A percentile compares a stretch with the other conserved stretches of the same genome.
phyloP scores from a whole-genome alignment of 805 yeast genomes.

The Metschnikowia hibisci region DNA sequence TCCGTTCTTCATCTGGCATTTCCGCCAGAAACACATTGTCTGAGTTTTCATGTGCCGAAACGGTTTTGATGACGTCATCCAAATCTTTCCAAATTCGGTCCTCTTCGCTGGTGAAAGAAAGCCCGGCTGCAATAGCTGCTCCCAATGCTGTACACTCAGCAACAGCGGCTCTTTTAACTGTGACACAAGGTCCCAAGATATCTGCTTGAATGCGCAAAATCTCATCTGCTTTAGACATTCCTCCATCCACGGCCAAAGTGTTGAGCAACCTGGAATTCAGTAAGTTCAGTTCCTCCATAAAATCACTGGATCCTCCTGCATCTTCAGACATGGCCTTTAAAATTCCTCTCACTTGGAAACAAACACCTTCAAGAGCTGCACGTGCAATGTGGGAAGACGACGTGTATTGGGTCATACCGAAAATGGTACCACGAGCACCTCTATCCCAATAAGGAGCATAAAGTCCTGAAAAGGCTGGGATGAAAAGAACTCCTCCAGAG shows the following conservation, averaged over 20 bases:
- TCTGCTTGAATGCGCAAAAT: slow-evolving; percentile 94
- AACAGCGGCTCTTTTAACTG: slow-evolving; percentile 74
- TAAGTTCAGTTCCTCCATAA: slow-evolving; percentile 52
- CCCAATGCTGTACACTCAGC: slow-evolving; percentile 94
- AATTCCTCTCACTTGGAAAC: slow-evolving; percentile 89
- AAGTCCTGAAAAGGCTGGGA: slow-evolving; percentile 90
- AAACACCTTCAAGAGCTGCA: slow-evolving; percentile 93
- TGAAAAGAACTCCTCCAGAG: slow-evolving; percentile 89
- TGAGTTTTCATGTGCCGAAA: slow-evolving; percentile 30
- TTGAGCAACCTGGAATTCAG: slow-evolving; percentile 45
- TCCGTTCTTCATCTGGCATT: slow-evolving; percentile 55
- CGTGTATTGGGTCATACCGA: slow-evolving; percentile 92
- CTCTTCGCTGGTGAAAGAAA: slow-evolving; percentile 44
- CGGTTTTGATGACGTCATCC: slow-evolving; percentile 54
- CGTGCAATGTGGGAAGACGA: slow-evolving; percentile 88
- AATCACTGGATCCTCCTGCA: slow-evolving; percentile 60
- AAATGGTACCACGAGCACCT: slow-evolving; percentile 86
- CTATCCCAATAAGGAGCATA: slow-evolving; percentile 97
- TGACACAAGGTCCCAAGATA: slow-evolving; percentile 81
- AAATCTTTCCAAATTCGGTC: slow-evolving; percentile 72
- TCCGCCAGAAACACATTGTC: slow-evolving; percentile 33
- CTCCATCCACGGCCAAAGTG: slow-evolving; percentile 82
- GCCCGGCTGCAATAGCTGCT: slow-evolving; percentile 93
- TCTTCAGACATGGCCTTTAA: slow-evolving; percentile 86
- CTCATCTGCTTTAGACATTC: slow-evolving; percentile 87